Conservation (phyloP, 305 asterid species). For the Fraxinus sp. region DNA sequence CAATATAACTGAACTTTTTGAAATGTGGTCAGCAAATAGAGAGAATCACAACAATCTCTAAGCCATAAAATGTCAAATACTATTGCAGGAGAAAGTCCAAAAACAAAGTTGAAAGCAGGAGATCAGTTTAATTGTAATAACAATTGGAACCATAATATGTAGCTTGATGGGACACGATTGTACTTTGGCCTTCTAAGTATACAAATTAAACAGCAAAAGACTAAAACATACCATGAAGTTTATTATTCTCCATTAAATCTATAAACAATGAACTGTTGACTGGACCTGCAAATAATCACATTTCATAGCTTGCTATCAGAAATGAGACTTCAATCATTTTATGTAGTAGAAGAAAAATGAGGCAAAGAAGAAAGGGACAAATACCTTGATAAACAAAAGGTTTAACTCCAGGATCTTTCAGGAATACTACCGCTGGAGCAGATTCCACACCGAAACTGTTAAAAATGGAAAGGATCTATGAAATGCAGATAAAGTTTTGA, state of each 20-base stretch:
- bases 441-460: constrained; percentile 90
- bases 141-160: constrained; percentile 4
- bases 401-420: constrained; percentile 88
- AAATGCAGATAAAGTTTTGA: constrained; percentile 11
- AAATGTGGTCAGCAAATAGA: neutral
- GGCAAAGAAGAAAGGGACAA: constrained; percentile 18
- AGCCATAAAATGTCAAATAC: neutral
- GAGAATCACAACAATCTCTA: neutral
- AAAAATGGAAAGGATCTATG: constrained; percentile 10
- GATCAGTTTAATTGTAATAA: neutral
- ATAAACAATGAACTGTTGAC: constrained; percentile 69
- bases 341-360: constrained; percentile 17
- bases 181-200: constrained; percentile 12
- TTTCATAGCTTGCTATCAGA: constrained; percentile 32
- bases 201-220: constrained; percentile 13
- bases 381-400: constrained; percentile 80
- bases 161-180: neutral
- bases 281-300: constrained; percentile 56
- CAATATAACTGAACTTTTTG: neutral
- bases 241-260: constrained; percentile 86
- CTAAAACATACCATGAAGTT: constrained; percentile 58
- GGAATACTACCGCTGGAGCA: constrained; percentile 86
- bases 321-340: constrained; percentile 11
- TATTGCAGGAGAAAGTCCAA: neutral
- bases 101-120: neutral